Evolutionary conservation across 140 eudicot species (phyloP), one percentile per base, ranked within the genome.

Genomic region (Stevia rebaudiana): DNA sequence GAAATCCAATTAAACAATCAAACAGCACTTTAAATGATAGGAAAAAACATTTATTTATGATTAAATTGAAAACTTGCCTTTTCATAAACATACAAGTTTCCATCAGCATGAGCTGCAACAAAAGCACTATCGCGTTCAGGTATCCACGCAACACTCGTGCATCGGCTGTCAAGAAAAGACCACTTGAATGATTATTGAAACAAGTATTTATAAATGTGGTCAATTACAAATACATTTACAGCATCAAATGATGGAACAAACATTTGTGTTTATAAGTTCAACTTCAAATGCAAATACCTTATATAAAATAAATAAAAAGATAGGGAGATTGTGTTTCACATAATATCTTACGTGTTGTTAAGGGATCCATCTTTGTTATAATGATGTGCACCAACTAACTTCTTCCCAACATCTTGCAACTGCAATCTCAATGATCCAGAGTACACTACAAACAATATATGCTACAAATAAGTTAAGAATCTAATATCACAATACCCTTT

Each of bases 311-410:
- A 16, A 11, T 21, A 9, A 36, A 36, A 3, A 37, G 50, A 64
- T 5, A 51, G 41, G 23, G 39, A 71, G 41, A 63, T 40, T 31
- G 17, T 40, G 28, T 40, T 25, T 36, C 21, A 63, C 48, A 23
- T 42, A 25, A 57, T 12, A 44, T 36, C 80, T 71, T 76, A 78
- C 97, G 84, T 89, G 76, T 67, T 85, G 43, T 85, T 89, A 44
- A 89, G 73, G 35, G 90, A 24, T 48, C 97, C 95, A 74, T 89
- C 97, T 75, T 89, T 89, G 81, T 89, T 89, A 76, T 89, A 89
- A 78, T 85, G 97, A 70, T 89, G 97, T n/a, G 91, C 91, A 55
- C 95, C 91, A 71, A 89, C 86, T 74, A 89, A 81, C 80, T 83
- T 89, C 83, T 89, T 83, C 31, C 95, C 95, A 61, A 74, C 79